Evolutionary conservation across 164 flowering plant genomes (phyloP), one percentile per base, ranked within the genome.

Genomic region (Tetracentron sinense): DNA sequence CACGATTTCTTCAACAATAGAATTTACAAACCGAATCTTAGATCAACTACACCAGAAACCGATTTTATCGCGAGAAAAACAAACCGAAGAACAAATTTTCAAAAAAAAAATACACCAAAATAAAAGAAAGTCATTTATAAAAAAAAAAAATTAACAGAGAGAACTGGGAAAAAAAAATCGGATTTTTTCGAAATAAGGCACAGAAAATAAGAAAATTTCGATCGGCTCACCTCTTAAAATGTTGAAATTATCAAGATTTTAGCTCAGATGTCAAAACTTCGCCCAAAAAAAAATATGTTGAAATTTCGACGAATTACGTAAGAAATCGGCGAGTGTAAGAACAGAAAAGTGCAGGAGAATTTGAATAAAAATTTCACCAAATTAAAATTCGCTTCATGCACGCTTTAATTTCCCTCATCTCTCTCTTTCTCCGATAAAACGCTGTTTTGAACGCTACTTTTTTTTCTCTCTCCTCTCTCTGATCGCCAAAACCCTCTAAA

Each of bases 401-500:
- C 8, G 47, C 48, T 22, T 54, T 3, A 20, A 3, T n/a, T 20
- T 33, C 20, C 12, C 6, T 30, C 54, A 8, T 23, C 29, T 16
- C 27, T 4, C 56, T 23, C 47, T 55, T 27, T 1, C 7, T 47
- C 28, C 4, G 30, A 56, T 4, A 35, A 56, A 28, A 6, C 4
- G 3, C 28, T 35, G 46, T 35, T 54, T 63, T 22, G 7, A 17
- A 62, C 50, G 58, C 56, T 44, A 58, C 46, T 55, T 42, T 6
- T 25, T 0, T 30, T 51, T 54, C 35, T 38, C 31, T 65, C 17
- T 57, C 33, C 17, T 57, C 33, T 46, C 44, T 31, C 53, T 16
- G 61, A 53, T 52, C 67, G 51, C 61, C 74, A 61, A 69, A 73
- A 73, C 63, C 77, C 77, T 62, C 54, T 25, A 52, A 59, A 63